phyloP scores from a whole-genome alignment of 352 stramenopile genomes.

The Plasmopara muralis region DNA sequence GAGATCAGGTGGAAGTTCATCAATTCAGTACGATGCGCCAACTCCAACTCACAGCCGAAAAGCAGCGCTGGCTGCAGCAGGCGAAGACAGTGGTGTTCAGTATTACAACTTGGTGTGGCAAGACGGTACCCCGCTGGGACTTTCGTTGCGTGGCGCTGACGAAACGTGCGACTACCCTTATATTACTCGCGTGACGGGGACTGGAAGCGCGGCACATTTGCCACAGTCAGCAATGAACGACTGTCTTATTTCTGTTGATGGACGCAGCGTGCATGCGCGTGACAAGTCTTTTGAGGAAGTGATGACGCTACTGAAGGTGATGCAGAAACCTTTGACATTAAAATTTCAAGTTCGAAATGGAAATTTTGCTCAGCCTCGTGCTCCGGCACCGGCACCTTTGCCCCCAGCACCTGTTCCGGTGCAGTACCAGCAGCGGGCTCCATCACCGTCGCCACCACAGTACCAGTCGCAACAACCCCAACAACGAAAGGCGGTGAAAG shows the following conservation, averaged over 20 bases:
- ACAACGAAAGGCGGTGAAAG: conserved; percentile 29
- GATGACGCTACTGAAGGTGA: conserved; percentile 82
- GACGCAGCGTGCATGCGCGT: conserved; percentile 68
- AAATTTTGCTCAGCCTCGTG: conserved; percentile 13
- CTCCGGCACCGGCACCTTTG: conserved; percentile 12
- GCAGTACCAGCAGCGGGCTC: conserved; percentile 24
- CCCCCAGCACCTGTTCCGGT: conserved; percentile 13
- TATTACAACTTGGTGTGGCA: conserved; percentile 85
- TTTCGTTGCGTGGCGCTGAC: conserved; percentile 72
- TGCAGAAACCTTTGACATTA: conserved; percentile 80
- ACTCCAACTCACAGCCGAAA: conserved; percentile 30
- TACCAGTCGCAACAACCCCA: conserved; percentile 18
- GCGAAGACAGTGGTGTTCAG: conserved; percentile 35
- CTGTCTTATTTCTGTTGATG: conserved; percentile 69
- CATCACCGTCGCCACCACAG: conserved; percentile 14
- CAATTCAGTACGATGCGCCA: conserved; percentile 37
- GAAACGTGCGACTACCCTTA: conserved; percentile 74
- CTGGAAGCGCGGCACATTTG: conserved; percentile 71
- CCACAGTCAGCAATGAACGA: conserved; percentile 71
- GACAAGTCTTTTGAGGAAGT: conserved; percentile 85
- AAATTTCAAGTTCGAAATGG: conserved; percentile 69
- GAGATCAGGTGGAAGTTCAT: conserved; percentile 24
- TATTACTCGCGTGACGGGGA: conserved; percentile 81
- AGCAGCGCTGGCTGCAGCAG: conserved; percentile 21
- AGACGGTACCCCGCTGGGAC: conserved; percentile 59